Conservation (phyloP, 352 stramenopile genomes). For the Saprolegnia parasitica region DNA sequence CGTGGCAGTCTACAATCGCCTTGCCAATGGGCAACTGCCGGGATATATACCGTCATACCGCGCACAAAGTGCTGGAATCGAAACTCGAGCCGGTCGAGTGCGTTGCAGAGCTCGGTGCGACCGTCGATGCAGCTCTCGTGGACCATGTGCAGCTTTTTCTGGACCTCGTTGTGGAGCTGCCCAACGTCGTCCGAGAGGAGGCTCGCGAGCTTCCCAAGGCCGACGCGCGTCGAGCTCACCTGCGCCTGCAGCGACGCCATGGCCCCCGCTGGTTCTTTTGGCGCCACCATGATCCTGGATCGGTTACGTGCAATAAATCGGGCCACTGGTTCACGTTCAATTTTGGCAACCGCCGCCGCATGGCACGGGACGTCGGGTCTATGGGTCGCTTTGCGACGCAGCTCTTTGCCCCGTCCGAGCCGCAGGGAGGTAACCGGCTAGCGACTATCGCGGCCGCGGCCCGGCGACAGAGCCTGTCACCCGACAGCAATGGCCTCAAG, state of each 20-base stretch:
- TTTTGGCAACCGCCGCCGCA: too few relatives aligned
- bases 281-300: too few relatives aligned
- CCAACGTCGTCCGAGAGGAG: conserved; percentile 12
- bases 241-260: conserved; percentile 3
- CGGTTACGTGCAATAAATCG: too few relatives aligned
- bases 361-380: too few relatives aligned
- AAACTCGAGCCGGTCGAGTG: conserved; percentile 15
- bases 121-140: conserved; percentile 23
- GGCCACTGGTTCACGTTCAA: too few relatives aligned
- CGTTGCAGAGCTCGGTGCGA: conserved; percentile 2
- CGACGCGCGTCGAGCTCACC: conserved; percentile 4
- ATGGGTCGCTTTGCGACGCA: too few relatives aligned
- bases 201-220: conserved; percentile 2
- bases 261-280: conserved; percentile 1
- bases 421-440: too few relatives aligned
- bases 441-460: too few relatives aligned
- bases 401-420: too few relatives aligned
- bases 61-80: conserved; percentile 6
- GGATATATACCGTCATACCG: too few relatives aligned
- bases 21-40: too few relatives aligned
- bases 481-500: background rate
- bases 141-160: conserved; percentile 4
- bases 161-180: background rate
- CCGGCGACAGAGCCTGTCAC: too few relatives aligned
- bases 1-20: conserved; percentile 16